Conservation (phyloP, 2,329 filamentous ascomycete species). For the Canariomyces notabilis region DNA sequence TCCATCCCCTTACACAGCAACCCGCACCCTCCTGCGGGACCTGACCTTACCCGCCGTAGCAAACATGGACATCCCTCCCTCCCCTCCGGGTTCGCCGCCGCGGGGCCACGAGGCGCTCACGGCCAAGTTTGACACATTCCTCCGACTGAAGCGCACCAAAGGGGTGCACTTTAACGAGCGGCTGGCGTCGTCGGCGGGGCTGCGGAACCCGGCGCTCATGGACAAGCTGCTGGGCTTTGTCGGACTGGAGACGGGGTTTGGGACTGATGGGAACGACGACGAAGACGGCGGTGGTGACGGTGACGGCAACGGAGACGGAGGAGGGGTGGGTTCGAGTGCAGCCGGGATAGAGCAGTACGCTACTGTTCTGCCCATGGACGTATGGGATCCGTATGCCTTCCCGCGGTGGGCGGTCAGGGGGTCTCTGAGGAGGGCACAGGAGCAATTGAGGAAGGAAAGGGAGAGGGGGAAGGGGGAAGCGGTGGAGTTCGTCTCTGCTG, state of each 20-base stretch:
- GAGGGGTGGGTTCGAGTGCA: background rate
- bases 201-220: constrained; percentile 67
- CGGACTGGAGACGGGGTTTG: constrained; percentile 36
- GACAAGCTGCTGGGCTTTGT: constrained; percentile 70
- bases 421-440: constrained; percentile 45
- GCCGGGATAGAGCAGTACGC: constrained; percentile 54
- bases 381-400: constrained; percentile 56
- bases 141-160: constrained; percentile 65
- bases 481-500: constrained; percentile 47
- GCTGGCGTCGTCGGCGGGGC: constrained; percentile 58
- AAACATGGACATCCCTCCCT: constrained; percentile 69
- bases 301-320: constrained; percentile 36
- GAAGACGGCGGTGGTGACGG: constrained; percentile 6
- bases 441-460: constrained; percentile 40
- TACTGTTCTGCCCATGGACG: constrained; percentile 51
- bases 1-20: constrained; percentile 63
- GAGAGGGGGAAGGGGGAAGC: constrained; percentile 39
- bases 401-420: constrained; percentile 51
- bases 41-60: constrained; percentile 69
- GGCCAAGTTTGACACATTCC: constrained; percentile 67
- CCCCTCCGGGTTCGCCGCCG: constrained; percentile 57
- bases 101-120: constrained; percentile 38
- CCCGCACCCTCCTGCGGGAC: constrained; percentile 60
- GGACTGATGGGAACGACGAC: constrained; percentile 36
- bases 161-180: constrained; percentile 75